These are phyloP conservation scores for Yarrowia hollandica DNA, from an alignment of 805 yeast species.

Conservation along the genomic window DNA sequence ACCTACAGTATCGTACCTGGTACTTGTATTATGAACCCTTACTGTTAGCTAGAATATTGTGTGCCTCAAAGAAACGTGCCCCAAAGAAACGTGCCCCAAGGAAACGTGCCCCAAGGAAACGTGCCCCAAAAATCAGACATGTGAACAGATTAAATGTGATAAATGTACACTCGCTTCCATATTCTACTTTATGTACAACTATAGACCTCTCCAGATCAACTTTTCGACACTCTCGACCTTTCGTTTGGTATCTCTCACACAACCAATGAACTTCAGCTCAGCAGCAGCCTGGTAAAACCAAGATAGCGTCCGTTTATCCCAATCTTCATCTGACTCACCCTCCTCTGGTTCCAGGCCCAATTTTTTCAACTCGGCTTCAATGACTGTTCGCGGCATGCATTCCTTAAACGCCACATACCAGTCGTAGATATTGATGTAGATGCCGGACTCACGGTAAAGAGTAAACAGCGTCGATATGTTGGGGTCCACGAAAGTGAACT, in stretches of 20 bases:
- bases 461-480: slow-evolving; percentile 59
- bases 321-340: slow-evolving; percentile 44
- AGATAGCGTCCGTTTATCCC: slow-evolving; percentile 65
- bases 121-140: no score
- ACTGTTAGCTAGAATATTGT: no score
- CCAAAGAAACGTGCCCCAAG: no score
- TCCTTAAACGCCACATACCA: slow-evolving; percentile 61
- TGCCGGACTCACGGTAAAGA: slow-evolving; percentile 76
- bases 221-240: slow-evolving; percentile 70
- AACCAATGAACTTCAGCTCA: slow-evolving; percentile 69
- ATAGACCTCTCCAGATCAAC: slow-evolving; percentile 67
- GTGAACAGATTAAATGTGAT: no score
- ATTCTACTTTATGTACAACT: slow-evolving; percentile 14
- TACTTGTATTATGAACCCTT: no score
- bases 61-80: no score
- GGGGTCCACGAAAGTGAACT: slow-evolving; percentile 47
- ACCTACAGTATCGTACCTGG: neutral
- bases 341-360: slow-evolving; percentile 26
- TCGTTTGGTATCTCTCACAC: slow-evolving; percentile 58
- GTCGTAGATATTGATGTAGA: slow-evolving; percentile 65
- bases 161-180: no score
- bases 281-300: slow-evolving; percentile 75
- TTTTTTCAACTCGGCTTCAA: slow-evolving; percentile 9
- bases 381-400: slow-evolving; percentile 18
- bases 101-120: no score